Conservation (phyloP, 768 basidiomycete genomes). For the Rhodotorula kratochvilovae region DNA sequence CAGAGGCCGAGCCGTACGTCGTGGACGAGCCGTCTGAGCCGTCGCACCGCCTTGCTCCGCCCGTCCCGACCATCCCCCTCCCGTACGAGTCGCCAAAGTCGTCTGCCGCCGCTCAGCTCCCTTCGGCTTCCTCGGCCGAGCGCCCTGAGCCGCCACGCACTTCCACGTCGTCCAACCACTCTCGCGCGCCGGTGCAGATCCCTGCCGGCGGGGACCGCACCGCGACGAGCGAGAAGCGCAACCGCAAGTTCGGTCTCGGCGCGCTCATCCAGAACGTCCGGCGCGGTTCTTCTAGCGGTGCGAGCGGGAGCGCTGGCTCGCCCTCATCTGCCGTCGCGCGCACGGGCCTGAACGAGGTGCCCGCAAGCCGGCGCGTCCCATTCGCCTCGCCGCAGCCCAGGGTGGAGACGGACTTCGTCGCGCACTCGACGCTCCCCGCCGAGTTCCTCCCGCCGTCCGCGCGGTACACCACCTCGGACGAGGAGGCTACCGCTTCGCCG, state of each 20-base stretch:
- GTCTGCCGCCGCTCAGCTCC: too few relatives aligned
- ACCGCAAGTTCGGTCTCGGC: slow-evolving; percentile 11
- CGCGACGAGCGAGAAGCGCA: background rate
- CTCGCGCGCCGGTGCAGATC: background rate
- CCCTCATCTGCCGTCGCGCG: background rate
- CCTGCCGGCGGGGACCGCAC: background rate
- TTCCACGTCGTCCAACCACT: background rate
- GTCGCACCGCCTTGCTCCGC: background rate
- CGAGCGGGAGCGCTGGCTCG: background rate
- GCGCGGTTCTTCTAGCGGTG: background rate
- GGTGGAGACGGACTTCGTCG: background rate
- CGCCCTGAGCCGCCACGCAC: background rate
- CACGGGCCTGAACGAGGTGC: background rate
- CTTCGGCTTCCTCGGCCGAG: background rate
- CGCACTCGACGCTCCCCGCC: slow-evolving; percentile 17
- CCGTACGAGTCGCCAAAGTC: background rate
- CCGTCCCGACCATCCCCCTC: background rate
- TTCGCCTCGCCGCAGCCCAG: background rate
- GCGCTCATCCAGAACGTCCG: background rate
- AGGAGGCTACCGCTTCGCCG: background rate
- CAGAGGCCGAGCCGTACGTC: slow-evolving; percentile 8
- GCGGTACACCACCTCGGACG: background rate
- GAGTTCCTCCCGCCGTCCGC: slow-evolving; percentile 5
- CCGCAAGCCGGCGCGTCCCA: slow-evolving; percentile 8
- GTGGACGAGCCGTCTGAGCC: slow-evolving; percentile 1